Base-by-base conservation (phyloP, 805 yeast species). In the Isabelozyma pseudorhagii region DNA sequence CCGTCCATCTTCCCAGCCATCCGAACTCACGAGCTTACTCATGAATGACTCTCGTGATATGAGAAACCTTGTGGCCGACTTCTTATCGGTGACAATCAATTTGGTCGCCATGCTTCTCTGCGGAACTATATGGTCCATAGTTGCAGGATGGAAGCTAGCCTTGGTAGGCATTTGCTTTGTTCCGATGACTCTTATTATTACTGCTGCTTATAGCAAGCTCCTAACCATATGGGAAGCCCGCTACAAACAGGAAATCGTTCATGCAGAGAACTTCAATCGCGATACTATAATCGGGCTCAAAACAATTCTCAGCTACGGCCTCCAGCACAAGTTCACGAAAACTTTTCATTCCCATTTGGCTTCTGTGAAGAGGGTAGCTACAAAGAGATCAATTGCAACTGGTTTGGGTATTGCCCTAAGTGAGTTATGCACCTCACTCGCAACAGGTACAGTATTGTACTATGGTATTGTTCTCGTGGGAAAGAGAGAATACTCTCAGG, bases 11-110 rank as follows among this genome's bases (percentile, higher is more conserved):
- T 68, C 63, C 49, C 71, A 68, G 39, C 72, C 83, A 2, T 78
- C 82, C 36, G 85, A 79, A 54, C 56, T 87, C 11, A 75, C 85
- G 17, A 81, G 96, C 0, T 71, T 92, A 14, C 55, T 93, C 3
- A 71, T 92, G 77, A 90, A 89, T 61, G 97, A 94, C 62, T 66
- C 89, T 0, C 82, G 97, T 57, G 96, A 90, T 58, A 67, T 89
- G 51, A 75, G 97, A 52, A 66, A 74, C 0, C 66, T 92, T 38
- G 76, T 89, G 1, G 75, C 89, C 0, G 83, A 83, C 41, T 84
- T 86, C 54, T 61, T 89, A 29, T 72, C 84, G 8, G 76, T 84
- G 0, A 41, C 82, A 0, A 56, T 82, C 1, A 79, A 85, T 9
- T 75, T 88, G 39, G 45, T 79, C 2, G 69, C 82, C 0, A 74